Percentiles rank a stretch among this genome's conserved stretches.
phyloP scores from a whole-genome alignment of 495 filamentous ascomycete species.

The Penicillium coprophilum region DNA sequence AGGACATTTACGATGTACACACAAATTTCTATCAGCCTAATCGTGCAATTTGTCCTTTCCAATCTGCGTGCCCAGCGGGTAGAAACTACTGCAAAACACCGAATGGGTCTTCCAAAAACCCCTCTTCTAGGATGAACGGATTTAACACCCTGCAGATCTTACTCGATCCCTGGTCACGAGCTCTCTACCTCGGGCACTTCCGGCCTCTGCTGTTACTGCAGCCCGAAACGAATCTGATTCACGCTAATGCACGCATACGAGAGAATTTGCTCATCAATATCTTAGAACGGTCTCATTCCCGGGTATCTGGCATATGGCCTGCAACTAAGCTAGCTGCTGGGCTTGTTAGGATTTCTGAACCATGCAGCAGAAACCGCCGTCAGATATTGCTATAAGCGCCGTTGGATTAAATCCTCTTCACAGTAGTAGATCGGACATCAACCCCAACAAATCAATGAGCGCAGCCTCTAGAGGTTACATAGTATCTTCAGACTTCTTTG shows the following conservation, averaged over 20 bases:
- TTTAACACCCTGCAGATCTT: slow-evolving; percentile 5
- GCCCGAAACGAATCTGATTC: slow-evolving; percentile 21
- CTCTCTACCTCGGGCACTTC: slow-evolving; percentile 11
- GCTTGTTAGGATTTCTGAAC: not conserved
- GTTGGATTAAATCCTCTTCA: not conserved
- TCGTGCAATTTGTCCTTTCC: not conserved
- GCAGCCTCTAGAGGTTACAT: not conserved
- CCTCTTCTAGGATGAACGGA: not conserved
- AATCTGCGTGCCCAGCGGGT: slow-evolving; percentile 1
- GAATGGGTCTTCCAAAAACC: slow-evolving; percentile 1
- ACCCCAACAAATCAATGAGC: not conserved
- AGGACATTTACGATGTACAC: not conserved
- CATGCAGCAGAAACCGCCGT: not conserved
- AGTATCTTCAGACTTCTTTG: not conserved
- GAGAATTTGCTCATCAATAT: not conserved
- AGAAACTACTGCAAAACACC: slow-evolving; percentile 10
- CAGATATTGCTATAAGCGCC: not conserved
- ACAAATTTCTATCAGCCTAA: not conserved
- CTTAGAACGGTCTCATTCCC: slow-evolving; percentile 2
- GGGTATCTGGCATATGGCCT: slow-evolving; percentile 6
- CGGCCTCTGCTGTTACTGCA: slow-evolving; percentile 10
- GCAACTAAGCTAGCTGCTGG: slow-evolving; percentile 1
- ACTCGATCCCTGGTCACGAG: slow-evolving; percentile 20
- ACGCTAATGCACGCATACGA: slow-evolving; percentile 19
- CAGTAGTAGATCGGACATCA: not conserved